Percentiles rank a stretch among this genome's conserved stretches.
phyloP scores from a whole-genome alignment of 495 filamentous ascomycete genomes.

The Tuber calosporum region DNA sequence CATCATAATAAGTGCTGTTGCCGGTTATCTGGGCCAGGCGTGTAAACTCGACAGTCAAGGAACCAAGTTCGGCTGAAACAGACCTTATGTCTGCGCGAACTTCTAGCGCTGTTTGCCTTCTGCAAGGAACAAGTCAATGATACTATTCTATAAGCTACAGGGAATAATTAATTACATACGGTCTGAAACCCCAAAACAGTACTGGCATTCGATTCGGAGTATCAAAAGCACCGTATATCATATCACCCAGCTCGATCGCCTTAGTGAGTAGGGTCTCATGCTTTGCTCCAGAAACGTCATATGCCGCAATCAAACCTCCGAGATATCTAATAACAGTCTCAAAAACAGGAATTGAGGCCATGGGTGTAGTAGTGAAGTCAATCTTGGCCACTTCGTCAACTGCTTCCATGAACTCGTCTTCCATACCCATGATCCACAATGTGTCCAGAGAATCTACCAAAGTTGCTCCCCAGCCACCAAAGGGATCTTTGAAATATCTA shows the following conservation, averaged over 20 bases:
- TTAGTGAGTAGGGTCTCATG: conserved; percentile 64
- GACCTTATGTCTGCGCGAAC: conserved; percentile 18
- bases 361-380: conserved; percentile 74
- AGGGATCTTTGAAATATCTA: conserved; percentile 59
- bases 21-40: conserved; percentile 85
- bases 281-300: conserved; percentile 68
- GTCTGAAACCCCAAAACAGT: conserved; percentile 60
- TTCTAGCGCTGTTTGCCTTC: conserved; percentile 21
- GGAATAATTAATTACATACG: conserved; percentile 24
- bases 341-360: conserved; percentile 61
- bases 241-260: conserved; percentile 77
- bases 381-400: conserved; percentile 67
- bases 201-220: conserved; percentile 94
- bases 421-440: conserved; percentile 90
- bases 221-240: conserved; percentile 88
- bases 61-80: conserved; percentile 73
- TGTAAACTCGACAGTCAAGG: conserved; percentile 90
- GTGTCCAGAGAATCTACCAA: conserved; percentile 90
- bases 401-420: conserved; percentile 83
- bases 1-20: conserved; percentile 86
- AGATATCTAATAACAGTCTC: conserved; percentile 86
- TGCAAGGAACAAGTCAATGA: conserved; percentile 25
- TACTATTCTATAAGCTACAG: background rate
- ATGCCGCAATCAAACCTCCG: conserved; percentile 73
- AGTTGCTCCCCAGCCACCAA: conserved; percentile 92